Base-by-base conservation (phyloP, 1,139 yeast species). In the Candida sp. region DNA sequence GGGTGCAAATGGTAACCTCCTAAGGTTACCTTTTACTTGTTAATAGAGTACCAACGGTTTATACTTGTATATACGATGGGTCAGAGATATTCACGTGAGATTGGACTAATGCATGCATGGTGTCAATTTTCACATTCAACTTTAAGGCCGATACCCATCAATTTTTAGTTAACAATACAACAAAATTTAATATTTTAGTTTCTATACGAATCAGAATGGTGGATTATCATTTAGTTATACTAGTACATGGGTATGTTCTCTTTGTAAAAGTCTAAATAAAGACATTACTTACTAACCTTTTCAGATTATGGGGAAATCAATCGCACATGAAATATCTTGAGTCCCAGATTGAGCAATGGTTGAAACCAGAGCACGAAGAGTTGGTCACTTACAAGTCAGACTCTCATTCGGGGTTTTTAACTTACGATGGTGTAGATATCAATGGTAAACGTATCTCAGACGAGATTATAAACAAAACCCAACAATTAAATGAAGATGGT, bases 381-480 rank as follows among this genome's bases (percentile, higher is more conserved):
- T 53, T 85, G 2, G 61, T 75, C 0, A 75, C 83, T 8, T 79
- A 83, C 55, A 72, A 80, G 38, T 76, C 93, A 0, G 76, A 76
- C 21, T 73, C 84, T 9, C 88, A 85, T 57, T 76, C 82, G 19
- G 79, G 80, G 5, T 86, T 81, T 58, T 75, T 79, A 54, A 88
- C 96, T 2, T 84, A 87, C 54, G 96, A 88, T 56, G 96, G 96
- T 1, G 81, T 88, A 30, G 96, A 87, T 53, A 81, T 88, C 35
- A 87, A 93, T 58, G 96, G 96, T 1, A 72, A 81, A 45, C 68
- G 96, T 33, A 85, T 87, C 4, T 81, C 87, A 1, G 78, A 77
- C 45, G 96, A 88, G 61, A 81, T 88, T 39, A 58, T 71, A 23
- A 60, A 55, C 2, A 77, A 79, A 52, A 71, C 84, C 4, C 56